Evolutionary conservation across 129 eudicot genomes (phyloP), one percentile per base, ranked within the genome.

Genomic region (Pseudognaphalium luteoalbum): DNA sequence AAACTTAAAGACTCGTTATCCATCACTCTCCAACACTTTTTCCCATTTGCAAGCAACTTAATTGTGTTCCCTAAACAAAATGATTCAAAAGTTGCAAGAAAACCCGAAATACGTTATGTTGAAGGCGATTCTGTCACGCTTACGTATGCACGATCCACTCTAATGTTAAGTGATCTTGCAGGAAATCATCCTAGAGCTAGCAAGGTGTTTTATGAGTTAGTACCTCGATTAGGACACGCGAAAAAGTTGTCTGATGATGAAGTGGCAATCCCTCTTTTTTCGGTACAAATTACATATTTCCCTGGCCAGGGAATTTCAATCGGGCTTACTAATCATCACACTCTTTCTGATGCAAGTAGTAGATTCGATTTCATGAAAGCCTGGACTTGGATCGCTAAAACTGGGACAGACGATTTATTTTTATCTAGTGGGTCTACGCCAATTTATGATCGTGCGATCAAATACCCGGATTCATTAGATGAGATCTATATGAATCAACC

Each of bases 21-120:
- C 39, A 70, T 81, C 66, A 61, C 88, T 35, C 88, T 87, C 56
- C 70, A 76, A 61, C 84, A 84, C 82, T 87, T 81, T 41, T 79
- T 78, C 69, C 87, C 88, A 7, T 60, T 87, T 19, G 80, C 86
- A 33, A 69, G 84, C 19, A 87, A 82, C 69, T 29, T 87, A 10
- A 29, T 76, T 1, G 44, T 72, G 15, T 75, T 37, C 5, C 73
- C 47, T 4, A 66, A 61, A 60, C 25, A 3, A 68, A 68, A 65
- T 6, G 28, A 30, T 16, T 70, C 75, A 22, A 39, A 28, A 17
- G 28, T 16, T 16, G 22, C 63, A 22, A 60, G 15, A 44, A 68
- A 72, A 29, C 86, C 84, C n/a, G 58, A 35, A 20, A 68, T 84
- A 19, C 68, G 71, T 2, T 67, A 79, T 19, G 68, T 71, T 0